These are phyloP conservation scores for Alternaria arbusti DNA, from an alignment of 2,329 filamentous ascomycete genomes.

Conservation along the genomic window DNA sequence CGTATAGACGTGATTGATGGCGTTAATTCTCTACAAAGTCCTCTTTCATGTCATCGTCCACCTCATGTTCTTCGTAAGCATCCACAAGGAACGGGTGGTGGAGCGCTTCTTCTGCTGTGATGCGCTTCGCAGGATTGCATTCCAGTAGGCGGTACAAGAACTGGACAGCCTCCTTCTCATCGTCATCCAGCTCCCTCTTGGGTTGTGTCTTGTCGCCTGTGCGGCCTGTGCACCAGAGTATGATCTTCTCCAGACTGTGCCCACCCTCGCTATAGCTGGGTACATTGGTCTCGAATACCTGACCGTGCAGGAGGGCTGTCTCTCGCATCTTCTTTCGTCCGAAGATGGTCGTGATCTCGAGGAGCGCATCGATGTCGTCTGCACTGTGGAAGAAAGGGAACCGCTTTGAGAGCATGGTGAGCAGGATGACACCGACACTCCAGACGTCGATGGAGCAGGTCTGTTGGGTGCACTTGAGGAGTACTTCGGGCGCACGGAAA, in stretches of 20 bases:
- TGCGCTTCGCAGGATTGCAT: constrained; percentile 74
- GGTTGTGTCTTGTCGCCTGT: constrained; percentile 60
- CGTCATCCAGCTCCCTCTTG: constrained; percentile 62
- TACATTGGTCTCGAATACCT: constrained; percentile 90
- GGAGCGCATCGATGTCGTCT: constrained; percentile 97
- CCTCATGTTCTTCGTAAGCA: constrained; percentile 36
- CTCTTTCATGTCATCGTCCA: constrained; percentile 43
- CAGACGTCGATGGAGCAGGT: constrained; percentile 93
- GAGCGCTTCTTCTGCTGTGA: constrained; percentile 77
- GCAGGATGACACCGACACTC: constrained; percentile 94
- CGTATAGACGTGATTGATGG: constrained; percentile 16
- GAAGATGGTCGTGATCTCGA: constrained; percentile 96
- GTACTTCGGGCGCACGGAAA: constrained; percentile 93
- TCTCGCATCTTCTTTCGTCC: constrained; percentile 83
- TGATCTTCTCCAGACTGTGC: constrained; percentile 89
- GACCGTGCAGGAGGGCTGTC: constrained; percentile 83
- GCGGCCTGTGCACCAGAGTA: constrained; percentile 90
- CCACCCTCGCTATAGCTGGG: constrained; percentile 87
- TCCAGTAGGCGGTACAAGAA: constrained; percentile 78
- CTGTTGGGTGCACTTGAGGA: constrained; percentile 96
- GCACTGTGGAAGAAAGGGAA: constrained; percentile 99
- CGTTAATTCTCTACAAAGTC: constrained; percentile 35
- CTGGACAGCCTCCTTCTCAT: constrained; percentile 74
- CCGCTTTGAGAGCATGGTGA: constrained; percentile 89
- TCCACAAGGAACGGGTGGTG: constrained; percentile 70